Evolutionary conservation across 495 filamentous ascomycete genomes (phyloP).

Genomic region (Lindgomyces ingoldianus): DNA sequence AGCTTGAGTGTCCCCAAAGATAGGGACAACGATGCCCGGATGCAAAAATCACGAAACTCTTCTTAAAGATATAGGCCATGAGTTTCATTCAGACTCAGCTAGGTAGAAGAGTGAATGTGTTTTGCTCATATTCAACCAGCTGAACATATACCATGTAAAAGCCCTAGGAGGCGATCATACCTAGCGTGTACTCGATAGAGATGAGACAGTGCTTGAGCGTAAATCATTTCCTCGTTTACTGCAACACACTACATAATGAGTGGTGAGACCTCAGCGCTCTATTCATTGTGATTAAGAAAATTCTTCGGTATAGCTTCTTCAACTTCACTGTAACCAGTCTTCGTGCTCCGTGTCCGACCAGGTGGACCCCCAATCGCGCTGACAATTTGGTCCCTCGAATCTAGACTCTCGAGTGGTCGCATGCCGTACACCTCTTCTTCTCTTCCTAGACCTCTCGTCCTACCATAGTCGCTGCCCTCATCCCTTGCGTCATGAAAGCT

Average conservation of each 20-base stretch:
- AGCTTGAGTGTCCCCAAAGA: too few relatives aligned
- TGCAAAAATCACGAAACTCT: too few relatives aligned
- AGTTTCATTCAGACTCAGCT: too few relatives aligned
- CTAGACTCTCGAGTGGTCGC: constrained; percentile 4
- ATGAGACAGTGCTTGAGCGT: neutral
- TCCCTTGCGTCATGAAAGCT: constrained; percentile 1
- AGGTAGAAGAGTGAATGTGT: too few relatives aligned
- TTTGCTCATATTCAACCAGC: too few relatives aligned
- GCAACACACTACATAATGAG: neutral
- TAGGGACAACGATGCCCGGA: too few relatives aligned
- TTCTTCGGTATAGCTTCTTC: constrained; percentile 16
- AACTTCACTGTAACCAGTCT: constrained; percentile 17
- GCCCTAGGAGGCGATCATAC: too few relatives aligned
- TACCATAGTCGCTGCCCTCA: constrained; percentile 1
- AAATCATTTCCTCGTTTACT: neutral
- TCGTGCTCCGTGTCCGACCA: constrained; percentile 7
- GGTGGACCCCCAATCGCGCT: neutral
- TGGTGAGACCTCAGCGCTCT: neutral
- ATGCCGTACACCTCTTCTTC: constrained; percentile 23
- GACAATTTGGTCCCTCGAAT: constrained; percentile 17
- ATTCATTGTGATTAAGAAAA: constrained; percentile 9
- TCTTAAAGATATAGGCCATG: too few relatives aligned
- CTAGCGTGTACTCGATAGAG: too few relatives aligned
- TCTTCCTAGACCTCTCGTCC: neutral
- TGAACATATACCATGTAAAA: too few relatives aligned